A percentile compares a stretch with the other conserved stretches of the same genome.
Conservation (phyloP, 768 basidiomycete genomes). For the Polyporus arcularius region DNA sequence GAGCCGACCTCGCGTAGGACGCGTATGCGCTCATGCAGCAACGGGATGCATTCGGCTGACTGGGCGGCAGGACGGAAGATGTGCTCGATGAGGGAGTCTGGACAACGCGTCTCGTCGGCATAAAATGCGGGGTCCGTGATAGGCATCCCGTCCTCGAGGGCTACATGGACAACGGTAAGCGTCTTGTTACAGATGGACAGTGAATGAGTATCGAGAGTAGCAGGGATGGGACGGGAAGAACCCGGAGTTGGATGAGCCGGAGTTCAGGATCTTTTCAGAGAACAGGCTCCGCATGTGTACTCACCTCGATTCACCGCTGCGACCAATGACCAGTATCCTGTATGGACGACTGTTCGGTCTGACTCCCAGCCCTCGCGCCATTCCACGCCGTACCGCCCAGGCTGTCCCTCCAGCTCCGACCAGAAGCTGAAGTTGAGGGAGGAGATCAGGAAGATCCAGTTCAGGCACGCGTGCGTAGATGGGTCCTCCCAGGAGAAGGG, state of each 20-base stretch:
- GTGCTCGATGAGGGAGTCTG: slow-evolving; percentile 66
- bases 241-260: not conserved
- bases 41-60: slow-evolving; percentile 65
- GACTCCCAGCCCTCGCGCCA: slow-evolving; percentile 72
- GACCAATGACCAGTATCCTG: slow-evolving; percentile 87
- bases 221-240: too few relatives aligned
- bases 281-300: slow-evolving; percentile 4
- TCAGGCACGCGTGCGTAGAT: slow-evolving; percentile 56
- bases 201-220: too few relatives aligned
- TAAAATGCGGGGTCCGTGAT: slow-evolving; percentile 83
- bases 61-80: slow-evolving; percentile 65
- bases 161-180: slow-evolving; percentile 37
- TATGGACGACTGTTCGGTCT: slow-evolving; percentile 55
- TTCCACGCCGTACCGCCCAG: slow-evolving; percentile 72
- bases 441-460: slow-evolving; percentile 91
- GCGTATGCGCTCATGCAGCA: slow-evolving; percentile 68
- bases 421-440: slow-evolving; percentile 89
- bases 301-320: slow-evolving; percentile 82
- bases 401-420: slow-evolving; percentile 64
- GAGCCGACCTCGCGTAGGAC: slow-evolving; percentile 79
- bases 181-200: not conserved
- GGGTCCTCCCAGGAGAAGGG: slow-evolving; percentile 53
- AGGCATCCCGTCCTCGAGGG: slow-evolving; percentile 74
- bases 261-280: not conserved
- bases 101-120: slow-evolving; percentile 65